These are phyloP conservation scores for Daedaleopsis nitida DNA, from an alignment of 768 basidiomycete species.

Conservation along the genomic window DNA sequence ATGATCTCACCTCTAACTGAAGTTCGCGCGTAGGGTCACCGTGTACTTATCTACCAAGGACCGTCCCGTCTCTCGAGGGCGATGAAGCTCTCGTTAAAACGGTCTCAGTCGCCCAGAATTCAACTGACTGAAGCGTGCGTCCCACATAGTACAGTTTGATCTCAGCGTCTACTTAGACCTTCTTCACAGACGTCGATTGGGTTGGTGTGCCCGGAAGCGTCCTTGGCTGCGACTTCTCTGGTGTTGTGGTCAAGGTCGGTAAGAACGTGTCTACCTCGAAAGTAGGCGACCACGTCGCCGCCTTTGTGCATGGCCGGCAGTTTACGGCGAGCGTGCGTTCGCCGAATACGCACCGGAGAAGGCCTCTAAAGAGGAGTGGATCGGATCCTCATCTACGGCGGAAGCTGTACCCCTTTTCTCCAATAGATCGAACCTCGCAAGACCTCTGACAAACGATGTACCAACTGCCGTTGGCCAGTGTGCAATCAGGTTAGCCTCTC, in stretches of 20 bases:
- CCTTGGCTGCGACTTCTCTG: slow-evolving; percentile 30
- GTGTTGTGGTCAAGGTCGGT: slow-evolving; percentile 25
- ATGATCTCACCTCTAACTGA: not conserved
- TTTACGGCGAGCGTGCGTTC: slow-evolving; percentile 25
- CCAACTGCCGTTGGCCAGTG: slow-evolving; percentile 36
- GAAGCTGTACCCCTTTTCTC: slow-evolving; percentile 7
- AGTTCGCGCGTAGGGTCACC: not conserved
- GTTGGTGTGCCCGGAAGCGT: slow-evolving; percentile 16
- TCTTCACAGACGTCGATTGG: slow-evolving; percentile 11
- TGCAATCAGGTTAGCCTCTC: slow-evolving; percentile 31
- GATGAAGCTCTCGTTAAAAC: slow-evolving; percentile 23
- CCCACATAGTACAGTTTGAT: too few species aligned
- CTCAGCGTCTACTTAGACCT: not conserved
- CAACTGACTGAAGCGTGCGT: slow-evolving; percentile 23
- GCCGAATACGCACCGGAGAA: slow-evolving; percentile 28
- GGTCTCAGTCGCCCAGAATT: slow-evolving; percentile 19
- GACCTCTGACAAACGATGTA: too few species aligned
- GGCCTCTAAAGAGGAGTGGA: slow-evolving; percentile 11
- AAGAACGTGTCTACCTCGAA: slow-evolving; percentile 19
- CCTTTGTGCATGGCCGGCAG: slow-evolving; percentile 28
- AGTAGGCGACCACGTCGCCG: slow-evolving; percentile 31
- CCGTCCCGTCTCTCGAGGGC: slow-evolving; percentile 19
- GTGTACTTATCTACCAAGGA: slow-evolving; percentile 14
- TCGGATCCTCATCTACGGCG: slow-evolving; percentile 23
- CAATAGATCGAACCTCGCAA: too few species aligned